Evolutionary conservation across 2,329 filamentous ascomycete genomes (phyloP), one percentile per base, ranked within the genome.

Genomic region (Cladophialophora yegresii): DNA sequence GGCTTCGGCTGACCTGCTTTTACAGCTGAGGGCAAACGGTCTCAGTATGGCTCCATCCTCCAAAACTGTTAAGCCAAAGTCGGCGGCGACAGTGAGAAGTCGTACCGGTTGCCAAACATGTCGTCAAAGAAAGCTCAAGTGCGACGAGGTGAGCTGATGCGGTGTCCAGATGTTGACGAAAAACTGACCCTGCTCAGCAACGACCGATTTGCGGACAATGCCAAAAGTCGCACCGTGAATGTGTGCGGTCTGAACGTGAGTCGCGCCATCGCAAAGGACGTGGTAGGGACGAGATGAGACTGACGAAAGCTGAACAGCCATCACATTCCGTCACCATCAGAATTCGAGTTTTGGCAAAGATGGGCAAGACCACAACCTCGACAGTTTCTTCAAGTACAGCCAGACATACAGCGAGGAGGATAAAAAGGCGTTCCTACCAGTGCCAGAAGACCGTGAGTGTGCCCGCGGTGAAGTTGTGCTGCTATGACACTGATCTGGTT

Each of bases 291-390:
- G 23, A 28, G 47, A 36, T 61, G 20, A 58, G 26, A 30, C 45
- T 59, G 57, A 59, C 30, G 30, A 9, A 9, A 9, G 12, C 40
- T 13, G 12, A 30, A 20, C 20, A 70, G 85, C 85, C 58, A 83
- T 89, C 70, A 84, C 87, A 51, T 89, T 88, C 71, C 83, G 86
- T 61, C 87, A 89, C 74, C 86, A 89, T 72, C 86, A 89, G 75
- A 89, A 89, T 81, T 85, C 69, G 12, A 59, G 59, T 43, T 54
- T 69, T 32, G 56, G 54, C 33, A 62, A 54, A 22, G 60, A 63
- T n/a, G 58, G 63, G 4, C 61, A 62, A 40, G 66, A 62, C 13
- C 58, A 65, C 20, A 36, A 49, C 20, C 65, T 67, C 8, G 55
- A 62, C 30, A 56, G 54, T 45, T 67, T 67, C 58, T 67, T 50